Evolutionary conservation across 768 basidiomycete species (phyloP).

Genomic region (Dentipellis fragilis): DNA sequence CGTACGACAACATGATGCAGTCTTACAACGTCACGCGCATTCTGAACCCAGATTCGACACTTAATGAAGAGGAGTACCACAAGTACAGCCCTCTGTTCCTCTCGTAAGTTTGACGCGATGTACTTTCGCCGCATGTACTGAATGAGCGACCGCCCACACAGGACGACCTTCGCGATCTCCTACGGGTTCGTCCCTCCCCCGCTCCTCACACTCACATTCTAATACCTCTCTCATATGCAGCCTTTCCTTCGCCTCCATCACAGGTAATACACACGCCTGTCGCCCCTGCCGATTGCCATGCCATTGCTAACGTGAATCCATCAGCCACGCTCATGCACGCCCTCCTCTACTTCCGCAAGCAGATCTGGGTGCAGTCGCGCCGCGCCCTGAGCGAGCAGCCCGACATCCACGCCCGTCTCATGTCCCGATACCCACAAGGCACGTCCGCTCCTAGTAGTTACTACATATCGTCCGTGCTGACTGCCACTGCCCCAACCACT

Average conservation of each 20-base stretch:
- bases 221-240: neutral
- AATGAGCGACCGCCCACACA: neutral
- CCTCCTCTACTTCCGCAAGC: slow-evolving; percentile 70
- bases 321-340: slow-evolving; percentile 56
- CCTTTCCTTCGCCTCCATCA: slow-evolving; percentile 71
- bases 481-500: slow-evolving; percentile 41
- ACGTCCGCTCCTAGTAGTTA: slow-evolving; percentile 75
- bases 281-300: neutral
- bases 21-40: slow-evolving; percentile 60
- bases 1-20: slow-evolving; percentile 66
- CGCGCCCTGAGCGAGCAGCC: slow-evolving; percentile 68
- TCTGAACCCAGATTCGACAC: slow-evolving; percentile 39
- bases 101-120: too few relatives aligned
- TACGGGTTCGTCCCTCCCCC: slow-evolving; percentile 37
- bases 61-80: slow-evolving; percentile 45
- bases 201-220: neutral
- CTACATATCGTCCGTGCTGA: slow-evolving; percentile 55
- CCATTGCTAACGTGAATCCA: slow-evolving; percentile 7
- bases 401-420: slow-evolving; percentile 76
- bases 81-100: slow-evolving; percentile 53
- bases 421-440: slow-evolving; percentile 64
- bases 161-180: slow-evolving; percentile 57
- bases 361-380: slow-evolving; percentile 62
- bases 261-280: slow-evolving; percentile 14
- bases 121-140: too few relatives aligned